phyloP scores from a whole-genome alignment of 345 rosid species.

The Dovyalis caffra region DNA sequence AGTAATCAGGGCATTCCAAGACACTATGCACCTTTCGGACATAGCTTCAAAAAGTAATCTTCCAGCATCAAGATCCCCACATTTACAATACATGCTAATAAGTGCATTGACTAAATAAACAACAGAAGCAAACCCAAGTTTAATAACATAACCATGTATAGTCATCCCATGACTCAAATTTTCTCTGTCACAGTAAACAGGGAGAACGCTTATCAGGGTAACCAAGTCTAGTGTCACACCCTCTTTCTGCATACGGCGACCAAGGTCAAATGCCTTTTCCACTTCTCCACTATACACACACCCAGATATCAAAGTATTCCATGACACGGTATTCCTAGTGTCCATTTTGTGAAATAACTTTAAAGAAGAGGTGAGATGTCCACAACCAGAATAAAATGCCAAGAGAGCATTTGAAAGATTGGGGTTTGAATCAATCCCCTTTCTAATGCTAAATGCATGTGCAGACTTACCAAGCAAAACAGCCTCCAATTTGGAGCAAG shows the following conservation, averaged over 20 bases:
- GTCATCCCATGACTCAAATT: constrained; percentile 27
- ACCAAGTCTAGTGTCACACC: constrained; percentile 17
- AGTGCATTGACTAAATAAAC: constrained; percentile 36
- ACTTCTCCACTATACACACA: constrained; percentile 34
- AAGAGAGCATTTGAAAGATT: constrained; percentile 42
- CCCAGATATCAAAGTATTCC: constrained; percentile 44
- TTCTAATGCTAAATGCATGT: constrained; percentile 43
- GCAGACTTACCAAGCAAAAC: constrained; percentile 38
- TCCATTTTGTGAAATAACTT: constrained; percentile 36
- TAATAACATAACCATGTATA: constrained; percentile 43
- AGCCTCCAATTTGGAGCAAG: constrained; percentile 38
- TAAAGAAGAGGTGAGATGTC: constrained; percentile 22
- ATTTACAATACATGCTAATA: constrained; percentile 39
- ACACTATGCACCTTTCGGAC: constrained; percentile 25
- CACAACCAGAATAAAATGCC: constrained; percentile 36
- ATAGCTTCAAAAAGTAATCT: constrained; percentile 33
- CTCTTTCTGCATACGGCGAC: constrained; percentile 20
- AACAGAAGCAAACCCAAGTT: constrained; percentile 26
- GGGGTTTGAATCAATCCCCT: constrained; percentile 31
- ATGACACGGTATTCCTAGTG: constrained; percentile 30
- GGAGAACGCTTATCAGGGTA: constrained; percentile 37
- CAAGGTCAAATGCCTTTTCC: constrained; percentile 17
- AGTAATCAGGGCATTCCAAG: constrained; percentile 44
- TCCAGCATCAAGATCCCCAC: constrained; percentile 36
- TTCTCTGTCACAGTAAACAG: constrained; percentile 11